phyloP scores from a whole-genome alignment of 768 basidiomycete species.

The Strobilomyces confusus region DNA sequence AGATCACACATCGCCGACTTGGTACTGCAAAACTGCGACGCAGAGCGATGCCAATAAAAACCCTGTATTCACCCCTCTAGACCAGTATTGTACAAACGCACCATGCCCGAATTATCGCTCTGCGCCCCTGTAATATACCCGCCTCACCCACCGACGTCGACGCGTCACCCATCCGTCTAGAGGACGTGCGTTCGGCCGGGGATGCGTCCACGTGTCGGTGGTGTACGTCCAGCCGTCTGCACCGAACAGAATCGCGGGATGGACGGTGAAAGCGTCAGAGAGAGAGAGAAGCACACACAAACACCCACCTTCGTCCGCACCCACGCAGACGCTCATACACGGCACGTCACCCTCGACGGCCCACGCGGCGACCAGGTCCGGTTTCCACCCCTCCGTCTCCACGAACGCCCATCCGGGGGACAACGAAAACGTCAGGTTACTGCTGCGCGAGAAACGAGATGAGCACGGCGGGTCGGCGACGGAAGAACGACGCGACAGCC shows the following conservation, averaged over 20 bases:
- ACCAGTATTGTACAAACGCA: not conserved
- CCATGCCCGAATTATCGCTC: not conserved
- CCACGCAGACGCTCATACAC: conserved; percentile 8
- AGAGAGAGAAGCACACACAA: not conserved
- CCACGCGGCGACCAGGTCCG: conserved; percentile 61
- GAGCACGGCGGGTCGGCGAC: no score
- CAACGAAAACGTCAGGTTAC: conserved; percentile 79
- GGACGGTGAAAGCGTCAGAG: not conserved
- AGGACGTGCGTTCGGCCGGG: conserved; percentile 37
- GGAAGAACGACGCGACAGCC: no score
- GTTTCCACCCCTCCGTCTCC: conserved; percentile 73
- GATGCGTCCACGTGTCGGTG: conserved; percentile 68
- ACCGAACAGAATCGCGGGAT: no score
- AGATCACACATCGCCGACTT: no score
- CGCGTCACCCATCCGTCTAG: conserved; percentile 53
- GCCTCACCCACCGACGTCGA: conserved; percentile 63
- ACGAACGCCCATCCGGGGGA: conserved; percentile 72
- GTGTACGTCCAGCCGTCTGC: conserved; percentile 74
- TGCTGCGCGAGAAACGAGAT: conserved; percentile 42
- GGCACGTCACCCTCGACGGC: conserved; percentile 19
- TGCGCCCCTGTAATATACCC: conserved; percentile 42
- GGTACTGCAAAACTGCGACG: no score
- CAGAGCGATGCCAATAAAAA: no score
- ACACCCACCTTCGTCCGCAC: conserved; percentile 26
- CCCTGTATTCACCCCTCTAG: not conserved